phyloP scores from a whole-genome alignment of 1,284 basidiomycete species.

The Phellinidium pouzarii region DNA sequence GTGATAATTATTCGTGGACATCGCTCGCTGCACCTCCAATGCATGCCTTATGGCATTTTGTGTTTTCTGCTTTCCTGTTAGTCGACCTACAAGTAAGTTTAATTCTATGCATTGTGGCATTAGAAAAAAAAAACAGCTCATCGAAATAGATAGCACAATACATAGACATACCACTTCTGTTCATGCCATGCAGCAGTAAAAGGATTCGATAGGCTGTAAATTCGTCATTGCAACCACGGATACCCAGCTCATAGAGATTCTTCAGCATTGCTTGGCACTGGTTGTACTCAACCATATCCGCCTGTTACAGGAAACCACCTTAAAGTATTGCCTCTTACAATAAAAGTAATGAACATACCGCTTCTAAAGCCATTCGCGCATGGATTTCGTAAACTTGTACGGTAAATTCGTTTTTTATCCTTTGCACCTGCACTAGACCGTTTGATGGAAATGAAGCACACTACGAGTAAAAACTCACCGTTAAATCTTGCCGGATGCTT shows the following conservation, averaged over 20 bases:
- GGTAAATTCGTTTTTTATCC: conserved; percentile 98
- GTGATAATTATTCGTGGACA: conserved; percentile 93
- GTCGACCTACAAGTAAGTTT: conserved; percentile 91
- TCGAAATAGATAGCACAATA: neutral
- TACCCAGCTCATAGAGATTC: conserved; percentile 86
- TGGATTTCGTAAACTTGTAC: conserved; percentile 98
- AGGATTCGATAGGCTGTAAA: conserved; percentile 98
- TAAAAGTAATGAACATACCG: conserved; percentile 46
- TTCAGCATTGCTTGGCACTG: conserved; percentile 93
- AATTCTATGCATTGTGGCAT: conserved; percentile 58
- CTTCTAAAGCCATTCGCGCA: conserved; percentile 93
- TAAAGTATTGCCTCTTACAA: neutral
- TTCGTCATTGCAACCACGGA: conserved; percentile 87
- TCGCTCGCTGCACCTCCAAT: conserved; percentile 79
- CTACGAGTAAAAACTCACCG: conserved; percentile 50
- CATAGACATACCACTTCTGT: conserved; percentile 73
- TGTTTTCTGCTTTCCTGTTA: conserved; percentile 85
- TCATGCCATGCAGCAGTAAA: conserved; percentile 90
- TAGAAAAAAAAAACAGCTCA: neutral
- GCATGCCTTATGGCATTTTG: conserved; percentile 83
- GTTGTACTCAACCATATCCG: conserved; percentile 98
- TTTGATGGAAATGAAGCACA: conserved; percentile 18
- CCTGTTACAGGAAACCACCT: conserved; percentile 43
- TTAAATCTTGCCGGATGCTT: conserved; percentile 94
- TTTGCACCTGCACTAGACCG: conserved; percentile 74